A percentile compares a stretch with the other conserved stretches of the same genome.
Conservation (phyloP, 441 rosid genomes). For the Iberis amara region DNA sequence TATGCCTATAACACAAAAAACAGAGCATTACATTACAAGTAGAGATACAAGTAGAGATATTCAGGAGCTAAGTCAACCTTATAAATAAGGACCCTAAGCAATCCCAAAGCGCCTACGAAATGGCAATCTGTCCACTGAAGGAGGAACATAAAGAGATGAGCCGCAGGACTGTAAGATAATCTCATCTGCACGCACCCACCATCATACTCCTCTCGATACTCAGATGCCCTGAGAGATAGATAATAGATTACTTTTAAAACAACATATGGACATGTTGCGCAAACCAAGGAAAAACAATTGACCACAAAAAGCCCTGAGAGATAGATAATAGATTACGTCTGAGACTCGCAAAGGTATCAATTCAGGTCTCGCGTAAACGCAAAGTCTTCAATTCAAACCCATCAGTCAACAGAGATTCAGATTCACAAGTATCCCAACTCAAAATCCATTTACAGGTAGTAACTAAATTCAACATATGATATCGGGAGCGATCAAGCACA, state of each 20-base stretch:
- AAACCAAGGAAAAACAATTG: background rate
- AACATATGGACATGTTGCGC: too few relatives aligned
- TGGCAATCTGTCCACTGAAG: constrained; percentile 94
- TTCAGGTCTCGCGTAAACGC: too few relatives aligned
- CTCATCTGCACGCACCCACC: constrained; percentile 93
- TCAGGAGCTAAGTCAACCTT: constrained; percentile 42
- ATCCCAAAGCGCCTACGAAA: constrained; percentile 78
- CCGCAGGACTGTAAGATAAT: constrained; percentile 83
- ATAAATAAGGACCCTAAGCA: constrained; percentile 79
- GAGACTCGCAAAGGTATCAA: constrained; percentile 17
- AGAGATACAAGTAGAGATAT: background rate
- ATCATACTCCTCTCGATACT: constrained; percentile 71
- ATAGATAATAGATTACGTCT: constrained; percentile 6
- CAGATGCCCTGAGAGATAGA: constrained; percentile 59
- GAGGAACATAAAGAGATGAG: constrained; percentile 77
- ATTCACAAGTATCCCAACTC: constrained; percentile 9
- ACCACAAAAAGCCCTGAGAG: too few relatives aligned
- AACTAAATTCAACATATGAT: too few relatives aligned
- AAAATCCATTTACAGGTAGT: too few relatives aligned
- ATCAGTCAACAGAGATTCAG: constrained; percentile 15
- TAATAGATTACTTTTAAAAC: too few relatives aligned
- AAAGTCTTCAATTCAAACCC: too few relatives aligned
- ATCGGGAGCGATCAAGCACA: too few relatives aligned
- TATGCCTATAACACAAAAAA: constrained; percentile 37
- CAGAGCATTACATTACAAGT: background rate